A percentile compares a stretch with the other conserved stretches of the same genome.
Conservation (phyloP, 148 eudicot species). For the Talinum fruticosum region DNA sequence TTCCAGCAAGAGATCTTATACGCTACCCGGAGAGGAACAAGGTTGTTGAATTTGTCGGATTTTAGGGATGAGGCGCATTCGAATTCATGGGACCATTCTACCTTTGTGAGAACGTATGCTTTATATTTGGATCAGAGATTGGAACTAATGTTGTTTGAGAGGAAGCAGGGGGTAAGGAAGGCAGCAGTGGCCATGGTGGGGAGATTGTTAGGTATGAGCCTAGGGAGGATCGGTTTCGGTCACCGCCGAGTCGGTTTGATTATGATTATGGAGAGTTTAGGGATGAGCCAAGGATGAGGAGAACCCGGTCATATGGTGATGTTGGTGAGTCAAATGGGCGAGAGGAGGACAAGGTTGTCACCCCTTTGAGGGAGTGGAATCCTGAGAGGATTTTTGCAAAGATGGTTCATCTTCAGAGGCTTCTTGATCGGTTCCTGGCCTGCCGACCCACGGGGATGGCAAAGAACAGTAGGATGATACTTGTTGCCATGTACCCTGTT, state of each 20-base stretch:
- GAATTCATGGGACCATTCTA: slow-evolving; percentile 57
- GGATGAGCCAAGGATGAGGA: slow-evolving; percentile 35
- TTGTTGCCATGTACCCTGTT: slow-evolving; percentile 42
- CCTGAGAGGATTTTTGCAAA: slow-evolving; percentile 45
- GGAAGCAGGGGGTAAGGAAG: slow-evolving; percentile 14
- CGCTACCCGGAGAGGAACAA: slow-evolving; percentile 21
- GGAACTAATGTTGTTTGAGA: slow-evolving; percentile 26
- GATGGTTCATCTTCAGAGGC: slow-evolving; percentile 39
- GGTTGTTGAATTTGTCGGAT: slow-evolving; percentile 44
- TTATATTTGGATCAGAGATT: slow-evolving; percentile 50
- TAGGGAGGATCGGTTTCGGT: slow-evolving; percentile 61
- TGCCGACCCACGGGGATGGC: slow-evolving; percentile 44
- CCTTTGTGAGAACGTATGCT: slow-evolving; percentile 52
- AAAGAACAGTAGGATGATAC: slow-evolving; percentile 36
- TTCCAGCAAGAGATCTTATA: slow-evolving; percentile 39
- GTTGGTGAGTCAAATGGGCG: slow-evolving; percentile 40
- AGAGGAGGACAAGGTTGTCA: slow-evolving; percentile 51
- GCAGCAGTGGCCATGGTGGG: slow-evolving; percentile 34
- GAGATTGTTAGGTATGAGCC: slow-evolving; percentile 54
- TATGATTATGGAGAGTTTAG: slow-evolving; percentile 60
- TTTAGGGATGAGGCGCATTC: slow-evolving; percentile 53
- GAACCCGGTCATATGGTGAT: slow-evolving; percentile 43
- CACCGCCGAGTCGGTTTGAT: slow-evolving; percentile 65
- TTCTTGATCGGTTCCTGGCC: slow-evolving; percentile 47
- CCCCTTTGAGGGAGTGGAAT: slow-evolving; percentile 84